Percentiles rank a stretch among this genome's conserved stretches.
Conservation (phyloP, 805 yeast species). For the Metschnikowia dekortorum region DNA sequence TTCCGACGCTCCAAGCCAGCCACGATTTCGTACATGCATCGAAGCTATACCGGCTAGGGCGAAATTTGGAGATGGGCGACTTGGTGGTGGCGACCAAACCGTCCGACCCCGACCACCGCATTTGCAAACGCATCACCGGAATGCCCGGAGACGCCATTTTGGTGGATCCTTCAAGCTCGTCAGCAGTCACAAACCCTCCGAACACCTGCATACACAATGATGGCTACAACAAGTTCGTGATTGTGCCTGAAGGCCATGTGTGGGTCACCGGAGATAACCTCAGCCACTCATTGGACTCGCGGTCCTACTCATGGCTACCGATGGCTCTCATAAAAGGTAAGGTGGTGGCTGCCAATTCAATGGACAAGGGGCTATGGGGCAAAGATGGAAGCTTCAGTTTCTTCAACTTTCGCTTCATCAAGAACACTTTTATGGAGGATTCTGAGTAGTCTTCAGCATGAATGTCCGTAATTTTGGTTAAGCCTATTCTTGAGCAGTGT, state of each 20-base stretch:
- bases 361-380: slow-evolving; percentile 45
- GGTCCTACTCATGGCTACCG: slow-evolving; percentile 87
- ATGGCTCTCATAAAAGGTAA: slow-evolving; percentile 86
- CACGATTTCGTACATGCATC: slow-evolving; percentile 78
- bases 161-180: slow-evolving; percentile 70
- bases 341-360: slow-evolving; percentile 60
- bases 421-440: slow-evolving; percentile 46
- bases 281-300: slow-evolving; percentile 80
- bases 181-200: slow-evolving; percentile 35
- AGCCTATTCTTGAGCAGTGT: no score
- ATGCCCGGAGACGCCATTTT: slow-evolving; percentile 90
- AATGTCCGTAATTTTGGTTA: no score
- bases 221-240: slow-evolving; percentile 54
- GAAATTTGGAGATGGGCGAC: slow-evolving; percentile 74
- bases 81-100: slow-evolving; percentile 87
- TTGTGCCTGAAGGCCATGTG: slow-evolving; percentile 89
- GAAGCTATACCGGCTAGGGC: slow-evolving; percentile 60
- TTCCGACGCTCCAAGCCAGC: slow-evolving; percentile 74
- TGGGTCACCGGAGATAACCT: slow-evolving; percentile 98
- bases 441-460: background rate
- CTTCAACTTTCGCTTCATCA: slow-evolving; percentile 54
- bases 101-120: slow-evolving; percentile 76
- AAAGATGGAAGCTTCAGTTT: slow-evolving; percentile 29
- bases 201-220: slow-evolving; percentile 27
- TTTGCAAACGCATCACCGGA: slow-evolving; percentile 91